phyloP scores from a whole-genome alignment of 2,329 filamentous ascomycete species.

The Magnaporthiopsis rhizophila region DNA sequence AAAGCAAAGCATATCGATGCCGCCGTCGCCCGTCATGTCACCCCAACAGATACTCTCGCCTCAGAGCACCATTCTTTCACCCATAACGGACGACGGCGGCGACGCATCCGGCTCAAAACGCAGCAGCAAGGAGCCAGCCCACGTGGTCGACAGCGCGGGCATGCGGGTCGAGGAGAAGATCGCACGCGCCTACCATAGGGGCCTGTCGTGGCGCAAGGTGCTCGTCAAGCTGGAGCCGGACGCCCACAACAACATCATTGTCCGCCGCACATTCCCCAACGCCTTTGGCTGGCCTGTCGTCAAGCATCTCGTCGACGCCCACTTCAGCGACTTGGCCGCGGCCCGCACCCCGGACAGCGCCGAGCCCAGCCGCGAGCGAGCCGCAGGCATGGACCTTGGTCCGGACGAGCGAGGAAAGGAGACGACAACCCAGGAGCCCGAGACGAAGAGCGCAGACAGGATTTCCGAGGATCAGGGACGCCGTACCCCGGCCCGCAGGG shows the following conservation, averaged over 20 bases:
- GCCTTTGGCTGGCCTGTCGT: constrained; percentile 97
- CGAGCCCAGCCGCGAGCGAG: constrained; percentile 60
- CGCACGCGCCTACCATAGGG: constrained; percentile 85
- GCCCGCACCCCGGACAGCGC: constrained; percentile 60
- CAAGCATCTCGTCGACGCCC: constrained; percentile 88
- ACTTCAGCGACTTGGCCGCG: constrained; percentile 71
- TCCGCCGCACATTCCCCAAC: constrained; percentile 92
- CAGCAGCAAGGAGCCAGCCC: constrained; percentile 34
- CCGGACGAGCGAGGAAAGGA: constrained; percentile 60
- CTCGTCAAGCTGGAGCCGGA: constrained; percentile 92
- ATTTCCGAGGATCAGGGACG: not conserved
- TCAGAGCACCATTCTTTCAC: constrained; percentile 16
- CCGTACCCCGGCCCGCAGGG: not conserved
- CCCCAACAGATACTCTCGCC: constrained; percentile 21
- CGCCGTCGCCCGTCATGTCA: constrained; percentile 20
- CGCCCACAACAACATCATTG: constrained; percentile 97
- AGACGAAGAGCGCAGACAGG: not conserved
- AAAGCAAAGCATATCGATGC: constrained; percentile 25
- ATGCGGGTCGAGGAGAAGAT: constrained; percentile 98
- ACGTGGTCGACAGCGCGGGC: constrained; percentile 49
- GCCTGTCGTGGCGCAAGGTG: constrained; percentile 92
- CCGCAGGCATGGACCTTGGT: constrained; percentile 47
- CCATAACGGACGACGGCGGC: not conserved
- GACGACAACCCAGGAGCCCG: constrained; percentile 33
- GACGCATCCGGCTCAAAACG: constrained; percentile 28